A percentile compares a stretch with the other conserved stretches of the same genome.
Conservation (phyloP, 148 eudicot species). For the Heliosperma pusillum region DNA sequence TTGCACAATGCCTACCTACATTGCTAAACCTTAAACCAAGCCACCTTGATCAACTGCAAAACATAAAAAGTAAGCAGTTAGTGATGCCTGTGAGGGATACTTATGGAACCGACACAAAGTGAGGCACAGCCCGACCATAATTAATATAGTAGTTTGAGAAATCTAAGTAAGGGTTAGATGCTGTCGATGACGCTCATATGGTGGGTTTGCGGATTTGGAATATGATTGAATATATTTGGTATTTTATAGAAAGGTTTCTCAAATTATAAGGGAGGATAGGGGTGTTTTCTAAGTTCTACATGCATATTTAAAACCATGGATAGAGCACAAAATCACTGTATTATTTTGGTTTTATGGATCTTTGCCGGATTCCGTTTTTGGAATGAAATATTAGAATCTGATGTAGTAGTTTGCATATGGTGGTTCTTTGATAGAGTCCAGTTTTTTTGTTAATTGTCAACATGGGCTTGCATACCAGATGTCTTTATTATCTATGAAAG, state of each 20-base stretch:
- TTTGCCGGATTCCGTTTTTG: not conserved
- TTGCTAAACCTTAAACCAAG: not conserved
- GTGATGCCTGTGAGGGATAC: not conserved
- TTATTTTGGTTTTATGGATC: not conserved
- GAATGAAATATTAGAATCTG: not conserved
- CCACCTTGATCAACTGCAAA: not conserved
- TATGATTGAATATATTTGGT: not conserved
- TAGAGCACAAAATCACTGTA: no score
- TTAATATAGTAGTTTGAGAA: no score
- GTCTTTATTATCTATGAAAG: not conserved
- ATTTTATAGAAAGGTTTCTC: not conserved
- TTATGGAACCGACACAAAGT: no score
- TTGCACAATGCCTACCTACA: not conserved
- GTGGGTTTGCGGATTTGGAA: no score
- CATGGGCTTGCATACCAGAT: not conserved
- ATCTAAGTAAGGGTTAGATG: no score
- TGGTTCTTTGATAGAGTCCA: not conserved
- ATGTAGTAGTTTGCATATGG: not conserved
- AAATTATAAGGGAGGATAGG: not conserved
- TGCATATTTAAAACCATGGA: no score
- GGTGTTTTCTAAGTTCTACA: no score
- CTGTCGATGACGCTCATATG: no score
- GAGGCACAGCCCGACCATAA: no score
- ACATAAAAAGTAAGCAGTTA: not conserved
- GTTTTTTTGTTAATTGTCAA: not conserved